These are phyloP conservation scores for Plasmopara muralis DNA, from an alignment of 352 stramenopile genomes.

Conservation along the genomic window DNA sequence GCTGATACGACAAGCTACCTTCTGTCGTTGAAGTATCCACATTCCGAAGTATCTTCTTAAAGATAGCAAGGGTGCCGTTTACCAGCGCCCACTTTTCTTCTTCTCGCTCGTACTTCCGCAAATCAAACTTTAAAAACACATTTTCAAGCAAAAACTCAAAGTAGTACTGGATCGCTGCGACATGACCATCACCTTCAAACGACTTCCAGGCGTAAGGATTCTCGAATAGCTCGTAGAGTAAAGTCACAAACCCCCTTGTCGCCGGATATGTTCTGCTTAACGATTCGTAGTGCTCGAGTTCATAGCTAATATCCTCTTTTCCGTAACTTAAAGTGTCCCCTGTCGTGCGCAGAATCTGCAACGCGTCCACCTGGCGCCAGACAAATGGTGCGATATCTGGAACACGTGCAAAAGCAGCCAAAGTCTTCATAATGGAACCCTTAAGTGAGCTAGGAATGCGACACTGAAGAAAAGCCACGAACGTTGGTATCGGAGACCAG, in stretches of 20 bases:
- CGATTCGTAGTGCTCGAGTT: conserved; percentile 82
- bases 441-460: conserved; percentile 80
- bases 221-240: conserved; percentile 72
- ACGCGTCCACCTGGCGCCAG: conserved; percentile 76
- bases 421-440: conserved; percentile 79
- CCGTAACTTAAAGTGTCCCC: conserved; percentile 54
- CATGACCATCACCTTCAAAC: conserved; percentile 64
- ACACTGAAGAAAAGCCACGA: conserved; percentile 78
- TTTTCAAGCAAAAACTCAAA: conserved; percentile 79
- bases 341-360: conserved; percentile 78
- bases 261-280: conserved; percentile 70
- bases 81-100: conserved; percentile 80
- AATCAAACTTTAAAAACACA: conserved; percentile 80
- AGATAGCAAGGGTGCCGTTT: conserved; percentile 64
- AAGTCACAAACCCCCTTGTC: conserved; percentile 65
- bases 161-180: conserved; percentile 78
- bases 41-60: conserved; percentile 68
- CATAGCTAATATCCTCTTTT: conserved; percentile 73
- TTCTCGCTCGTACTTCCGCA: conserved; percentile 76
- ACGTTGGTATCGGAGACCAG: conserved; percentile 74
- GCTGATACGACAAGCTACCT: conserved; percentile 57
- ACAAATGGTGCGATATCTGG: conserved; percentile 77
- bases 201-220: conserved; percentile 68
- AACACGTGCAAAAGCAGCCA: conserved; percentile 67
- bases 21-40: conserved; percentile 35